These are phyloP conservation scores for Coemansia furcata DNA, from an alignment of 192 early-diverging fungal genomes.

Conservation along the genomic window DNA sequence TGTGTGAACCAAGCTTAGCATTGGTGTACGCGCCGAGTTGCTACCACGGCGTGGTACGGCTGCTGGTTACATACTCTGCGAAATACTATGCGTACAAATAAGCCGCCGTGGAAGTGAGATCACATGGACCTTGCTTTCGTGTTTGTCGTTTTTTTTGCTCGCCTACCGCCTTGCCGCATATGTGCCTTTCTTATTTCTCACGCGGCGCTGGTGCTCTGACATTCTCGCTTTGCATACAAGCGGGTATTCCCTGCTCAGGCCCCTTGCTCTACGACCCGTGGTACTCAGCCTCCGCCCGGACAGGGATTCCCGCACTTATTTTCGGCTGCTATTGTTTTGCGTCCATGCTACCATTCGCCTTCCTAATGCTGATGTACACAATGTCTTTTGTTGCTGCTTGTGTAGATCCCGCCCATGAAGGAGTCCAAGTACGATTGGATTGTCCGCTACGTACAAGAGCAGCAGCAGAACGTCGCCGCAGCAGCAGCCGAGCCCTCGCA, in stretches of 20 bases:
- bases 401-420: constrained; percentile 52
- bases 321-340: neutral
- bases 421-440: constrained; percentile 56
- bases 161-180: neutral
- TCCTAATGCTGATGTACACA: constrained; percentile 5
- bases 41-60: neutral
- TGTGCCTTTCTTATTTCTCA: neutral
- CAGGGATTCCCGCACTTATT: neutral
- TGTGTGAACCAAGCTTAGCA: neutral
- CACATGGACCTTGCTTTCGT: neutral
- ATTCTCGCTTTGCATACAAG: neutral
- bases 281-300: neutral
- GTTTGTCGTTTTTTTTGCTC: neutral
- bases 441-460: constrained; percentile 46
- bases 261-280: neutral
- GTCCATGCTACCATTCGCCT: neutral
- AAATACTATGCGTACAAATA: neutral
- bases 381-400: neutral
- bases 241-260: neutral
- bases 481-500: constrained; percentile 24
- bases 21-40: neutral
- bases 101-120: neutral
- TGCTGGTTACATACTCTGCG: neutral
- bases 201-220: neutral
- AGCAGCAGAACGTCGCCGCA: constrained; percentile 45